Evolutionary conservation across 164 flowering plant genomes (phyloP), one percentile per base, ranked within the genome.

Genomic region (Chimonanthus salicifolius): DNA sequence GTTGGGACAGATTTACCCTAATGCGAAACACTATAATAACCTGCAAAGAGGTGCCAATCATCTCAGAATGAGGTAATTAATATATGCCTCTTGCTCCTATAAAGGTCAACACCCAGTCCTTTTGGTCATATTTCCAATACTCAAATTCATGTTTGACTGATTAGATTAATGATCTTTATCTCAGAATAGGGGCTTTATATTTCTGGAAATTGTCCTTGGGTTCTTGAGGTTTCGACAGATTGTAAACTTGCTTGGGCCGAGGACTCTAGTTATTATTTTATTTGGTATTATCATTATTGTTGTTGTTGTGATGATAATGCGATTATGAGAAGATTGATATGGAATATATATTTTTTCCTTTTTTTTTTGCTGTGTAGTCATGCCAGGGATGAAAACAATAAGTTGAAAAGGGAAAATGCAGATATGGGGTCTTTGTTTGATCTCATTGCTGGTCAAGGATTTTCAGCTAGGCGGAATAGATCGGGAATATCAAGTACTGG

Each of bases 371-470:
- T 13, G n/a, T 50, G 50, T 65, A 20, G 33, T 46, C 66, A 58
- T 69, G 47, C 47, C 48, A 1, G 11, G 21, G 74, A 79, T 16
- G 94, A 87, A 72, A 81, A 71, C 67, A 77, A 47, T 48, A 71
- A 74, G 46, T 62, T 60, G 7, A 71, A 58, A 15, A 82, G 75
- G 80, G 78, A 82, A 73, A 79, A 51, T 8, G 72, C 75, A 75
- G 80, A 80, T 69, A 82, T 64, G 82, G 96, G 91, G 43, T 11
- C 43, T 66, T 82, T 90, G 47, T 82, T 75, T 74, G 88, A 87
- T 78, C 76, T 87, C 63, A 60, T 87, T 48, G 74, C 78, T 18
- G 89, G 85, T 50, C 85, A 78, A 70, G 95, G 95, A 18, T 90
- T 90, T 78, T 67, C 64, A 62, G 67, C 43, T 18, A 86, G 75